A percentile compares a stretch with the other conserved stretches of the same genome.
Conservation (phyloP, 1,139 yeast genomes). For the Dujonia santamariae region DNA sequence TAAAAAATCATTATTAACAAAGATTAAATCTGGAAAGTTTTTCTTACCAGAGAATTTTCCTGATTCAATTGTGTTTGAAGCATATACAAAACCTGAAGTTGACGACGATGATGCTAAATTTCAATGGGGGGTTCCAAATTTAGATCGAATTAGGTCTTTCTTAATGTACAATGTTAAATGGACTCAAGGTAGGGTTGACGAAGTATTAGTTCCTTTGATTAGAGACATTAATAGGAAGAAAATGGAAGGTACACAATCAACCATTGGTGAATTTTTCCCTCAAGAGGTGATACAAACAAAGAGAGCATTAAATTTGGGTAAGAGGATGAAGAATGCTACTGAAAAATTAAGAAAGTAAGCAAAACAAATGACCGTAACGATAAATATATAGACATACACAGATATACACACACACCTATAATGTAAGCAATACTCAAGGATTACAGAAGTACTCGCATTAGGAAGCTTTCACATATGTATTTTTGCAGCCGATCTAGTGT, state of each 20-base stretch:
- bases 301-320: constrained; percentile 50
- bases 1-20: constrained; percentile 49
- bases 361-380: too few species aligned
- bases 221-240: constrained; percentile 67
- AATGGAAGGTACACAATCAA: constrained; percentile 53
- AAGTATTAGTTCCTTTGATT: constrained; percentile 84
- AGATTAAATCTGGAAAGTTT: constrained; percentile 58
- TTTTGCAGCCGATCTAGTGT: too few species aligned
- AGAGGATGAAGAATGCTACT: constrained; percentile 59
- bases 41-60: constrained; percentile 70
- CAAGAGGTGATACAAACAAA: constrained; percentile 42
- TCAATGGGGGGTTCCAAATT: constrained; percentile 87
- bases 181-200: constrained; percentile 74
- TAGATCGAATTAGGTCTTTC: constrained; percentile 73
- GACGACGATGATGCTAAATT: constrained; percentile 76
- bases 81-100: constrained; percentile 78
- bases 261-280: constrained; percentile 60
- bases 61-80: constrained; percentile 61
- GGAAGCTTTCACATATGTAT: too few species aligned
- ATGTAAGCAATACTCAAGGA: too few species aligned
- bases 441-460: too few species aligned
- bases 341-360: constrained; percentile 39
- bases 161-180: constrained; percentile 77
- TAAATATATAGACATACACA: too few species aligned
- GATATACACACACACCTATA: too few species aligned